Percentiles rank a stretch among this genome's conserved stretches.
Conservation (phyloP, 345 rosid species). For the Eucalyptus tenuipes region DNA sequence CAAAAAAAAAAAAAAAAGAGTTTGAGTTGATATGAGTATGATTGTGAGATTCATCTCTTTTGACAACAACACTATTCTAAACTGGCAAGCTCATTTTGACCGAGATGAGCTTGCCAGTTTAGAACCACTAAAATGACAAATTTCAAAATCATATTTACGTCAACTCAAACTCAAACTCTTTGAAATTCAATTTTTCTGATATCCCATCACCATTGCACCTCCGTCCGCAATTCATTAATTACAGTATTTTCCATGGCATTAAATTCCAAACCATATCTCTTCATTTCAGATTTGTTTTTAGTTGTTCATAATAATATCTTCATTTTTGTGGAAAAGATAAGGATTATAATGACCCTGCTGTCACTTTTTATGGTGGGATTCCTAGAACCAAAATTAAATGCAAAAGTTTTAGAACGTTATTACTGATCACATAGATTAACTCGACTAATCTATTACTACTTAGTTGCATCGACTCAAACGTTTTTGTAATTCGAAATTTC, state of each 20-base stretch:
- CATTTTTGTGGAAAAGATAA: no score
- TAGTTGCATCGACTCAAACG: not conserved
- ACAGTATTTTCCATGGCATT: not conserved
- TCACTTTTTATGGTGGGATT: not conserved
- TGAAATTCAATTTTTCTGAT: not conserved
- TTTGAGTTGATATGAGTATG: no score
- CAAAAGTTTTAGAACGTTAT: not conserved
- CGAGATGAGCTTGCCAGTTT: rapidly evolving
- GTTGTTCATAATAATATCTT: not conserved
- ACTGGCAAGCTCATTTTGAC: not conserved
- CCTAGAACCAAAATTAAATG: not conserved
- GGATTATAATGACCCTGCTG: not conserved
- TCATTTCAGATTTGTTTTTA: not conserved
- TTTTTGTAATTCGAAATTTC: no score
- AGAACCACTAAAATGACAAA: not conserved
- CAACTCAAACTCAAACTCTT: no score
- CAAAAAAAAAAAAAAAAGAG: no score
- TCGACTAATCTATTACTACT: not conserved
- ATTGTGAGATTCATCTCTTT: no score
- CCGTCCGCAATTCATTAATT: not conserved
- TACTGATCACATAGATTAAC: not conserved
- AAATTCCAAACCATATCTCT: not conserved
- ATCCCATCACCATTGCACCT: not conserved
- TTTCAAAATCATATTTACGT: no score
- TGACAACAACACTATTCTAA: no score